Evolutionary conservation across 1,284 basidiomycete genomes (phyloP).

Genomic region (Cyathus pygmaeus): DNA sequence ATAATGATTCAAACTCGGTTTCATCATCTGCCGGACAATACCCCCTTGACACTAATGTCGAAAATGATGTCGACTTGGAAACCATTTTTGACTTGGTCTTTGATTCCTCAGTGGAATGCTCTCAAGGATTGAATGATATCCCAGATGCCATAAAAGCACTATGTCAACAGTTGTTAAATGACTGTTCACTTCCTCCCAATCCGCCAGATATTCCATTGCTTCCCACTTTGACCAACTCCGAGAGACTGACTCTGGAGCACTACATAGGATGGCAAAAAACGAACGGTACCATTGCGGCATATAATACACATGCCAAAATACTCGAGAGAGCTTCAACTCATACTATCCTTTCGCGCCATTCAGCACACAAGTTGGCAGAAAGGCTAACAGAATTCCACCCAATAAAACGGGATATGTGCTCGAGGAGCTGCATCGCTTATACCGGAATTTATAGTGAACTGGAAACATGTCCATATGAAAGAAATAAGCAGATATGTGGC

Average conservation of each 20-base stretch:
- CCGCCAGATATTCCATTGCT: background rate
- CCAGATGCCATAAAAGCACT: background rate
- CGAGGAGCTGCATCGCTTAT: constrained; percentile 36
- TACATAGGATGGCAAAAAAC: constrained; percentile 33
- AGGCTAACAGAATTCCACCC: constrained; percentile 23
- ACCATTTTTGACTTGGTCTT: background rate
- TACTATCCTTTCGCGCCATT: constrained; percentile 22
- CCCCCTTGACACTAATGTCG: background rate
- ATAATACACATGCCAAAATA: constrained; percentile 21
- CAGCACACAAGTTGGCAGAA: constrained; percentile 20
- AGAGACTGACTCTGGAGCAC: constrained; percentile 23
- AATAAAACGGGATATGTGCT: constrained; percentile 33
- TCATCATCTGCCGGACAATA: background rate
- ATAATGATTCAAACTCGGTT: background rate
- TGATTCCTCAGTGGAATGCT: background rate
- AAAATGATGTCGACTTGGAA: background rate
- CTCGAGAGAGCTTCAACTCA: constrained; percentile 14
- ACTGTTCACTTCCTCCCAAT: background rate
- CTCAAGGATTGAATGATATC: background rate
- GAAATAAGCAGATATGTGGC: background rate
- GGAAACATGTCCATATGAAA: constrained; percentile 19
- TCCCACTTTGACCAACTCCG: background rate
- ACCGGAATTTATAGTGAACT: constrained; percentile 26
- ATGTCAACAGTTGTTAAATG: background rate
- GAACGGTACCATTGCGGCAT: constrained; percentile 35